Conservation (phyloP, 2,329 filamentous ascomycete genomes). For the Cladosporium sphaerospermum region DNA sequence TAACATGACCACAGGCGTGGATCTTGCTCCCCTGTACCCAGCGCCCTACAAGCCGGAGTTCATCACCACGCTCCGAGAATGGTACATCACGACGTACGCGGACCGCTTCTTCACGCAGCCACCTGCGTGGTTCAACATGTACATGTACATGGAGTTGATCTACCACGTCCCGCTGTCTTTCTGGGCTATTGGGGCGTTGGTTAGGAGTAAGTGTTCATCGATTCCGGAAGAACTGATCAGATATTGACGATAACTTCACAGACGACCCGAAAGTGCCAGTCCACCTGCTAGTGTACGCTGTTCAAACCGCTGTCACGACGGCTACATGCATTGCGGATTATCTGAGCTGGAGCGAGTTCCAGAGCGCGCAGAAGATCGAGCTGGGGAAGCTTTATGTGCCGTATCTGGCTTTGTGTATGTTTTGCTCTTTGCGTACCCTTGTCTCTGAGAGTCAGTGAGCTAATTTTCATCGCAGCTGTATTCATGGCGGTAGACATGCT, state of each 20-base stretch:
- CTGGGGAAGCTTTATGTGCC: constrained; percentile 51
- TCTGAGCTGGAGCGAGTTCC: constrained; percentile 48
- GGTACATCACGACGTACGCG: constrained; percentile 55
- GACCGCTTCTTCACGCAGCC: constrained; percentile 58
- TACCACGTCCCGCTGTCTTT: constrained; percentile 57
- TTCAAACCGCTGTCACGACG: constrained; percentile 57
- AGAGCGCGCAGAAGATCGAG: constrained; percentile 41
- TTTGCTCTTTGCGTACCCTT: too few species aligned
- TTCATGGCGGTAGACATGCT: constrained; percentile 40
- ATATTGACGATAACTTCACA: constrained; percentile 19
- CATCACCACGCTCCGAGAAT: constrained; percentile 46
- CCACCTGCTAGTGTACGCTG: constrained; percentile 53
- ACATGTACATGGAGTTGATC: constrained; percentile 52
- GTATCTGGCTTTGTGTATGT: constrained; percentile 49
- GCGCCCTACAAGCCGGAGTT: constrained; percentile 42
- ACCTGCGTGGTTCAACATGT: constrained; percentile 54
- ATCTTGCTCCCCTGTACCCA: constrained; percentile 56
- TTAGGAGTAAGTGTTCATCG: constrained; percentile 37
- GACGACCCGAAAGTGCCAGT: constrained; percentile 54
- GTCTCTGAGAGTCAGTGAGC: not conserved
- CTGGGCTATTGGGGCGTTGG: constrained; percentile 53
- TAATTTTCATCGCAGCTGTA: constrained; percentile 24
- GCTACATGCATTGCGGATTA: constrained; percentile 57
- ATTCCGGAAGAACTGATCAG: not conserved
- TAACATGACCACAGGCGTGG: constrained; percentile 44